Conservation (phyloP, 805 yeast species). For the Candida manassasensis region DNA sequence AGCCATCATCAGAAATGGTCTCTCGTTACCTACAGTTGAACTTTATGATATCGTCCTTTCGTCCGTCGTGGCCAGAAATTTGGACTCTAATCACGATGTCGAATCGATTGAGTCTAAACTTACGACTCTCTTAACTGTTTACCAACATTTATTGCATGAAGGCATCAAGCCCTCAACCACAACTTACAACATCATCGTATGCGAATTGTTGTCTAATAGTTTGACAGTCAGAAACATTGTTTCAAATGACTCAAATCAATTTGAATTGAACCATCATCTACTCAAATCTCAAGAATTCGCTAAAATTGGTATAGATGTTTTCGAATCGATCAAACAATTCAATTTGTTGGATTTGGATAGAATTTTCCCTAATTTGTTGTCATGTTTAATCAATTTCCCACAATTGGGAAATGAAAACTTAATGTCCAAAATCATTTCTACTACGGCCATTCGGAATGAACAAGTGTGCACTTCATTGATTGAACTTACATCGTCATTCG, state of each 20-base stretch:
- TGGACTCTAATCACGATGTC: constrained; percentile 28
- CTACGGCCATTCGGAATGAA: neutral
- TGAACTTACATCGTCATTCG: constrained; percentile 22
- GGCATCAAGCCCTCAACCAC: constrained; percentile 47
- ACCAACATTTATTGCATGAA: constrained; percentile 53
- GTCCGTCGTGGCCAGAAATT: constrained; percentile 48
- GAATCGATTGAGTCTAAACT: constrained; percentile 46
- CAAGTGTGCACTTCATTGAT: constrained; percentile 18
- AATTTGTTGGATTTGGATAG: constrained; percentile 27
- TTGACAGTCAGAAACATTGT: constrained; percentile 27
- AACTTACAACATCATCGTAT: constrained; percentile 49
- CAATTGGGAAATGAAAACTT: constrained; percentile 19
- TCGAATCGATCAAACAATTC: constrained; percentile 41
- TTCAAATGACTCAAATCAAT: constrained; percentile 37
- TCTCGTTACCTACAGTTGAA: constrained; percentile 43
- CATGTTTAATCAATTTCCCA: constrained; percentile 23
- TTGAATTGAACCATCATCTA: constrained; percentile 46
- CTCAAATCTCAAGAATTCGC: constrained; percentile 42
- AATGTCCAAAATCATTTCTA: constrained; percentile 7
- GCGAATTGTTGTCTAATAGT: constrained; percentile 49
- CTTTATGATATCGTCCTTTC: constrained; percentile 51
- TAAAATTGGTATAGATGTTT: constrained; percentile 40
- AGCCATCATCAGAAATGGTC: constrained; percentile 33
- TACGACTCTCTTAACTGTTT: constrained; percentile 59
- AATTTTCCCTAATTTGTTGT: constrained; percentile 34